These are phyloP conservation scores for Parachlorella kessleri DNA, from an alignment of 139 green algal species.

Conservation along the genomic window DNA sequence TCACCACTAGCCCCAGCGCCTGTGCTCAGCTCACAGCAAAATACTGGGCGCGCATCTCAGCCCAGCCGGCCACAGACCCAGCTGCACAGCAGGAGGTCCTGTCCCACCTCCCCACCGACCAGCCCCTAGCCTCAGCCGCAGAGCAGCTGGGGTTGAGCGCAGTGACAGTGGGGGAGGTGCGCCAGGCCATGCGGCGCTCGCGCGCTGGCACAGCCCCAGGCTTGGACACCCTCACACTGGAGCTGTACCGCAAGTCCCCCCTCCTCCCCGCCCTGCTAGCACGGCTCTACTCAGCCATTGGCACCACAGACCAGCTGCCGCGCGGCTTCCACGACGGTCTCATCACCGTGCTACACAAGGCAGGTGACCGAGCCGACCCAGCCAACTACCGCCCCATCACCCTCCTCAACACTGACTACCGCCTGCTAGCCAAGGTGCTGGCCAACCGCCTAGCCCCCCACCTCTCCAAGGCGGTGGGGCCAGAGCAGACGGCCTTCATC, in stretches of 20 bases:
- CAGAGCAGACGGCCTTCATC: slow-evolving; percentile 43
- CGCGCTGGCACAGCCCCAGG: neutral
- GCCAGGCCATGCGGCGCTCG: neutral
- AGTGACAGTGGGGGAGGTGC: neutral
- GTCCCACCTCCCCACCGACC: neutral
- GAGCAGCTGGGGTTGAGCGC: neutral
- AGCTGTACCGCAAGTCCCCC: neutral
- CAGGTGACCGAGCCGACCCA: neutral
- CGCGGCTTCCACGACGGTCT: slow-evolving; percentile 18
- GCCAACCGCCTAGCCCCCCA: neutral
- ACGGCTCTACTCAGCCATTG: slow-evolving; percentile 10
- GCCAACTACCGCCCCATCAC: slow-evolving; percentile 45
- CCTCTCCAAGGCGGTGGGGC: slow-evolving; percentile 13
- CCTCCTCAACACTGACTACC: slow-evolving; percentile 41
- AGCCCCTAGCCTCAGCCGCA: neutral
- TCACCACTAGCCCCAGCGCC: neutral
- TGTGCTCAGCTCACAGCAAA: neutral
- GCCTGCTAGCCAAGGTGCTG: slow-evolving; percentile 27
- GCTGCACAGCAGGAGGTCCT: neutral
- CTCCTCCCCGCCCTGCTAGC: no score
- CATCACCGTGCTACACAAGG: slow-evolving; percentile 34
- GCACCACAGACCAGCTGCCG: neutral
- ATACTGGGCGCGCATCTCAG: neutral
- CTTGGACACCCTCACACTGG: slow-evolving; percentile 2
- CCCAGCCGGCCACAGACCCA: neutral